Percentiles rank a stretch among this genome's conserved stretches.
Conservation (phyloP, 73 alveolate genomes). For the Paramecium sonneborni region DNA sequence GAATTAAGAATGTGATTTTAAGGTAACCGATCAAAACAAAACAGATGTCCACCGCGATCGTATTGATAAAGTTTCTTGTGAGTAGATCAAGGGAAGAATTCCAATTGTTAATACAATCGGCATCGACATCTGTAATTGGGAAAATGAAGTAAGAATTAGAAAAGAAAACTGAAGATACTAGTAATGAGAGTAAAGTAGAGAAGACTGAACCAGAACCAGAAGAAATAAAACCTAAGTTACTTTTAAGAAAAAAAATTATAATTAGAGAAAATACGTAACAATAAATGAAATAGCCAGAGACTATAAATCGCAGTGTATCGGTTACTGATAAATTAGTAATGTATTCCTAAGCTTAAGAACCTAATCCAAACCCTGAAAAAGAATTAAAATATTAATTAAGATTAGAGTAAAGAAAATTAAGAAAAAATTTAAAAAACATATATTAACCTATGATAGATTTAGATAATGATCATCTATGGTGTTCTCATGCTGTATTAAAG, state of each 20-base stretch:
- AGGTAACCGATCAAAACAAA: constrained; percentile 46
- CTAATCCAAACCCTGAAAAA: not conserved
- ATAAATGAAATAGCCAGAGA: constrained; percentile 13
- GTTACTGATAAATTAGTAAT: constrained; percentile 16
- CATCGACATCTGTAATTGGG: not conserved
- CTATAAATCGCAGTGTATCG: constrained; percentile 7
- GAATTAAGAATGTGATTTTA: constrained; percentile 1
- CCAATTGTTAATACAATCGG: not conserved
- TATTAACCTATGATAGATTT: constrained; percentile 29
- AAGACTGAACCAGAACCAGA: constrained; percentile 44
- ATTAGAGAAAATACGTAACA: constrained; percentile 12
- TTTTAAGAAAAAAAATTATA: not conserved
- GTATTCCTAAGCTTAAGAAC: not conserved
- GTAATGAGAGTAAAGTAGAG: not conserved
- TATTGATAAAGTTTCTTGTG: not conserved
- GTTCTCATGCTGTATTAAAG: not conserved
- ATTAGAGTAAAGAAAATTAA: not conserved
- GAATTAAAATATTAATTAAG: constrained; percentile 41
- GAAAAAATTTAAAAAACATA: not conserved
- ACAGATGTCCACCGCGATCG: constrained; percentile 42
- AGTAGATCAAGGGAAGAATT: constrained; percentile 51
- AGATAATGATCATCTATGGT: constrained; percentile 43
- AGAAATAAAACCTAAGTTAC: not conserved
- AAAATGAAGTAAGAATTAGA: not conserved
- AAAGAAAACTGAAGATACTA: not conserved